Base-by-base conservation (phyloP, 75 land plant species). In the Pinus tabuliformis region DNA sequence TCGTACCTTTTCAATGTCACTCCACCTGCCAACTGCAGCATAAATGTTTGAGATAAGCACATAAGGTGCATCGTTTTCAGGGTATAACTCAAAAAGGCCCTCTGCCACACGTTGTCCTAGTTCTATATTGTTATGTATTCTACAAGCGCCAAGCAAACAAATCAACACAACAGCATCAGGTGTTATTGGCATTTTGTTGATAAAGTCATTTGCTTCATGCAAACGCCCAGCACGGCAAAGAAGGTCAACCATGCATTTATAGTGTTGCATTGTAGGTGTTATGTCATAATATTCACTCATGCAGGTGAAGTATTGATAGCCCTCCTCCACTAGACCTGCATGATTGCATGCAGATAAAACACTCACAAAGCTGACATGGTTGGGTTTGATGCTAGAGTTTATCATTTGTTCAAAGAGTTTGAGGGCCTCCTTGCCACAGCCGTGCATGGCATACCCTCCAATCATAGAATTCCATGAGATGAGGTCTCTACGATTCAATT, bases 221-320 rank as follows among this genome's bases (percentile, higher is more conserved):
- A 66, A 18, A 15, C 45, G n/a, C 18, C 70, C 70, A 66, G 70
- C 70, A 37, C 70, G 45, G 8, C 70, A 20, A 20, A 66, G 70
- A 37, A 66, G 70, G 39, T 66, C 70, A 37, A 66, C 70, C 70
- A 66, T 66, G 30, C 70, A 66, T 17, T 9, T 45, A 39, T 66
- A 66, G 49, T 66, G 70, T 13, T 66, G 45, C 28, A 66, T n/a
- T 18, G 39, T 17, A 66, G 70, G 70, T 36, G 45, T 66, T 17
- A 66, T 66, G 6, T 16, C 21, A 37, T 66, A 33, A n/a, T 36
- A 14, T 66, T 66, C 45, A 66, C 17, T 66, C 70, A 66, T 66
- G 20, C n/a, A 37, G 11, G 20, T 45, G 37, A 66, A 66, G 49
- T 66, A 66, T 5, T 66, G 5, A 33, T 37, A 20, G 12, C 70